These are phyloP conservation scores for Hydnomerulius pinastri DNA, from an alignment of 768 basidiomycete genomes.

Conservation along the genomic window DNA sequence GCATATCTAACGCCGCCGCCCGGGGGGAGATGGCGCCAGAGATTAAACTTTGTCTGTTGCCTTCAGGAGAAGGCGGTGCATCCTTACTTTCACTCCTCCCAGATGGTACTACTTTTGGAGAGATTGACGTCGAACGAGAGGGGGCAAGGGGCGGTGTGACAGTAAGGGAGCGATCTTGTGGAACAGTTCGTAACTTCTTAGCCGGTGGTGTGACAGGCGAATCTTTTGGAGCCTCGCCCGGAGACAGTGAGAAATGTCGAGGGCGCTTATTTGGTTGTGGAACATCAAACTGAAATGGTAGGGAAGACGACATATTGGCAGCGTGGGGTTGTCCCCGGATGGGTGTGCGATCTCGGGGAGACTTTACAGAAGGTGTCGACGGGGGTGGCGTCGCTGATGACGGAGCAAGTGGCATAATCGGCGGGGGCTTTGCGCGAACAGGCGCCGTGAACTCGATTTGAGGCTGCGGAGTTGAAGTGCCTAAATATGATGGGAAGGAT, in stretches of 20 bases:
- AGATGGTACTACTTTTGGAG: constrained; percentile 8
- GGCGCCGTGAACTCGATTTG: constrained; percentile 13
- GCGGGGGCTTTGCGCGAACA: constrained; percentile 44
- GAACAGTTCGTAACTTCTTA: constrained; percentile 20
- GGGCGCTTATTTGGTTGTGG: constrained; percentile 31
- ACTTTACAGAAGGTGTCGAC: constrained; percentile 19
- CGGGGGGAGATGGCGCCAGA: not conserved
- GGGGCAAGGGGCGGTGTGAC: not conserved
- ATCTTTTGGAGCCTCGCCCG: constrained; percentile 22
- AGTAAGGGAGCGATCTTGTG: constrained; percentile 4
- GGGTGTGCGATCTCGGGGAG: constrained; percentile 18
- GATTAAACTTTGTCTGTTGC: constrained; percentile 1
- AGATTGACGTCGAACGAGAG: not conserved
- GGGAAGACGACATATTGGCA: constrained; percentile 14
- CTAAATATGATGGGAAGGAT: constrained; percentile 54
- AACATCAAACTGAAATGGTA: constrained; percentile 15
- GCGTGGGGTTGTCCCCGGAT: constrained; percentile 4
- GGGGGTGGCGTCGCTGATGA: constrained; percentile 28
- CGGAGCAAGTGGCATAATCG: constrained; percentile 34
- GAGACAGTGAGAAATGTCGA: constrained; percentile 25
- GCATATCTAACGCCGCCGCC: not conserved
- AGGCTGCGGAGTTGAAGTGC: constrained; percentile 54
- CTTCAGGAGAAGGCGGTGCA: not conserved
- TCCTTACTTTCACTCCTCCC: constrained; percentile 12
- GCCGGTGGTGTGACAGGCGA: constrained; percentile 22